Evolutionary conservation across 1,284 basidiomycete species (phyloP), one percentile per base, ranked within the genome.

Genomic region (Caloboletus firmus): DNA sequence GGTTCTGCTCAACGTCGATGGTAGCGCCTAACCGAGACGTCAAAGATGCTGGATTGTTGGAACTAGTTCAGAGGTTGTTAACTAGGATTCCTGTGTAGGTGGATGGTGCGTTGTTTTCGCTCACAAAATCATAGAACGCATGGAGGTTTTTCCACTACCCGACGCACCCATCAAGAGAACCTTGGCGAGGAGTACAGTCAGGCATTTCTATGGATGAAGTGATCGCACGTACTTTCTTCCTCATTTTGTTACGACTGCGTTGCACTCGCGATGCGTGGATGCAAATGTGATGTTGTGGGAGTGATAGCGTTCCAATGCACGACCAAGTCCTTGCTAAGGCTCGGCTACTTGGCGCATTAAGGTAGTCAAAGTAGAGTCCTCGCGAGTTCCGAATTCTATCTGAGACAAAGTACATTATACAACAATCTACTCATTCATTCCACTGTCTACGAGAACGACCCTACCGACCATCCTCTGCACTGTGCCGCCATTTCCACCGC

Each of bases 71-170:
- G 24, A 52, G 54, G 45, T 17, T 15, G 31, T 50, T 28, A 51
- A 35, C 31, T 26, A 32, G 44, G 37, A 39, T 36, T 28, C 31
- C 12, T 24, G 36, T 7, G 34, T 18, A 20, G 41, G 45, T 12
- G 15, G 32, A 18, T 7, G 32, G 9, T 22, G 22, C 24, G 9
- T 36, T 7, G 22, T 39, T 15, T 31, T 18, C 43, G 76, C 91
- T 74, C 72, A 95, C 93, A 99, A 99, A 68, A 99, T 98, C 73
- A 99, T 89, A 26, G 95, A 95, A 45, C 96, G 86, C 96, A 99
- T 99, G 9, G 95, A 98, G 13, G 97, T 98, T 79, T 90, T 91
- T 52, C 88, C 87, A 64, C 87, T 90, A 56, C 88, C 94, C 24
- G 92, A 95, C 65, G 93, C 93, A 62, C 94, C 94, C 94, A 97